Base-by-base conservation (phyloP, 78 protist species). In the Dictyostelium brefeldianum region DNA sequence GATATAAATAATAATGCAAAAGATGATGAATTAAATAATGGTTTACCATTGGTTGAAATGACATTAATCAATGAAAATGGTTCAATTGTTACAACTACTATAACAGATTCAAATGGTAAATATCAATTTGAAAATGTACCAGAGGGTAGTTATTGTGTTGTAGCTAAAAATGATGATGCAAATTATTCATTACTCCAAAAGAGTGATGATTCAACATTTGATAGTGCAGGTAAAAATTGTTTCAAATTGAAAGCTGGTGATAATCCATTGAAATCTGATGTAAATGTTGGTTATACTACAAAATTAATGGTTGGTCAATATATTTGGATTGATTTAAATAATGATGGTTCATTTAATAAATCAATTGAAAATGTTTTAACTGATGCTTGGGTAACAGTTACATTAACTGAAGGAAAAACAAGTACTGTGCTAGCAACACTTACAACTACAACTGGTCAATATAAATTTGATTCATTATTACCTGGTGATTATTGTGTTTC, bases 401-500 rank as follows among this genome's bases (percentile, higher is more conserved):
- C 41, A 20, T 15, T n/a, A 1, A 20, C 56, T 7, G 36, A 54
- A 36, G 29, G 17, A 18, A 36, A 69, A 18, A 78, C 41, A 5
- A 22, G 43, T 12, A 25, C n/a, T 29, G 25, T 12, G 2, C 1
- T 51, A 51, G 27, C n/a, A 18, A 12, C 41, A 27, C 9, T 50
- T n/a, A 54, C 69, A 50, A 25, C n/a, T 11, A 17, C 15, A 29
- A 15, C n/a, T n/a, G 90, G 90, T 41, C 17, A 27, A 2, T 82
- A 67, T 5, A 29, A 27, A 17, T 50, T 82, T 57, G 22, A n/a
- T 43, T 20, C 57, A 15, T 12, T 82, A 5, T 41, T 74, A 62
- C 69, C 80, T 9, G 90, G 90, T n/a, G n/a, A 69, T 11, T 82
- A 82, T 67, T 82, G 90, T 82, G 14, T 65, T 6, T n/a, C 41